A percentile compares a stretch with the other conserved stretches of the same genome.
phyloP scores from a whole-genome alignment of 768 basidiomycete species.

The Lentinula sp. region DNA sequence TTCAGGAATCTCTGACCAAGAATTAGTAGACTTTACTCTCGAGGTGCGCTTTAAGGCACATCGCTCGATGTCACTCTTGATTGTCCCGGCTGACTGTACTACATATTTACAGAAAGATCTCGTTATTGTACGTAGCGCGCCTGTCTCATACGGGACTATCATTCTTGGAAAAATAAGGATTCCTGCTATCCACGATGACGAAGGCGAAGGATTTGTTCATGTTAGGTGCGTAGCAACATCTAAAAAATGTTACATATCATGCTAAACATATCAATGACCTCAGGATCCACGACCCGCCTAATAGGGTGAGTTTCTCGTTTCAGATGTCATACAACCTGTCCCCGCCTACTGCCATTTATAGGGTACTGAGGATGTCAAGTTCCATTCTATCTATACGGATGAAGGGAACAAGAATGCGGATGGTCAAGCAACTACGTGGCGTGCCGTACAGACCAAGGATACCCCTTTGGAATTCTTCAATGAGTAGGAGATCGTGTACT shows the following conservation, averaged over 20 bases:
- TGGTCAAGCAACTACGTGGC: conserved; percentile 49
- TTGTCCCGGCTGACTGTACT: background rate
- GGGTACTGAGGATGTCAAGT: conserved; percentile 60
- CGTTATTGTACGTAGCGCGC: conserved; percentile 43
- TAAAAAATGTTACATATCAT: conserved; percentile 8
- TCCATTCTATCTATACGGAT: conserved; percentile 68
- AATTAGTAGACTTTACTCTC: conserved; percentile 48
- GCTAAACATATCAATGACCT: background rate
- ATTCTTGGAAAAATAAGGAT: conserved; percentile 74
- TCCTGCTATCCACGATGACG: conserved; percentile 55
- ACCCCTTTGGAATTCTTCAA: conserved; percentile 67
- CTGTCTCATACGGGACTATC: conserved; percentile 62
- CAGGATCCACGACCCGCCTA: conserved; percentile 74
- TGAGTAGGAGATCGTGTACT: conserved; percentile 32
- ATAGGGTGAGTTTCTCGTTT: conserved; percentile 39
- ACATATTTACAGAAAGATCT: conserved; percentile 26
- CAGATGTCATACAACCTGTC: background rate
- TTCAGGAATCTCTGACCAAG: conserved; percentile 38
- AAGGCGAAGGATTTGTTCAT: conserved; percentile 65
- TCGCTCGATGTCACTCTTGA: background rate
- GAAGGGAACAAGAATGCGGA: conserved; percentile 43
- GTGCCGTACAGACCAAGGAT: conserved; percentile 56
- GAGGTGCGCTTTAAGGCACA: conserved; percentile 24
- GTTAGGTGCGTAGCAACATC: conserved; percentile 41
- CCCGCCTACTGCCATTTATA: conserved; percentile 16